A percentile compares a stretch with the other conserved stretches of the same genome.
These are phyloP conservation scores for Gnomoniopsis smithogilvyi DNA, from an alignment of 2,329 filamentous ascomycete genomes.

Conservation along the genomic window DNA sequence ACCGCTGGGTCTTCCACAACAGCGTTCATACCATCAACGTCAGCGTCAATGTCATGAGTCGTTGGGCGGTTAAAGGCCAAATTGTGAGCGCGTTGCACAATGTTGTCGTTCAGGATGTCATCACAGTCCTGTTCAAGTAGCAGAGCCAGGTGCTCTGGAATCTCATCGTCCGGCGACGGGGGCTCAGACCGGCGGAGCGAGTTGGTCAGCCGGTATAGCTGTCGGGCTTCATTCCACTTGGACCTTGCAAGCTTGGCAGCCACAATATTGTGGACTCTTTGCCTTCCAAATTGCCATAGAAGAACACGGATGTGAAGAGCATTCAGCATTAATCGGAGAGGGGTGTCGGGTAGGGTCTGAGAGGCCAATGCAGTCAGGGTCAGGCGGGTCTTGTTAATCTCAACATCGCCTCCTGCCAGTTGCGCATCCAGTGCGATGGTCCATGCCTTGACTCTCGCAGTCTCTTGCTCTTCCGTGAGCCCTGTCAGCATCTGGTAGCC, in stretches of 20 bases:
- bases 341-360: conserved; percentile 79
- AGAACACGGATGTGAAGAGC: conserved; percentile 88
- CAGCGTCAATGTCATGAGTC: conserved; percentile 58
- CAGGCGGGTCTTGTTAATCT: conserved; percentile 84
- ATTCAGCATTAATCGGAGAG: conserved; percentile 83
- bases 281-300: conserved; percentile 71
- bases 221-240: conserved; percentile 78
- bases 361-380: conserved; percentile 85
- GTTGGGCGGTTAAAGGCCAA: conserved; percentile 83
- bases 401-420: conserved; percentile 82
- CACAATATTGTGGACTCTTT: conserved; percentile 64
- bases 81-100: conserved; percentile 84
- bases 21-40: conserved; percentile 72
- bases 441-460: conserved; percentile 86
- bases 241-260: conserved; percentile 71
- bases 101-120: conserved; percentile 71
- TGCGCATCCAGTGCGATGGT: conserved; percentile 90
- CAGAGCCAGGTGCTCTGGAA: conserved; percentile 73
- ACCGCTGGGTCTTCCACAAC: conserved; percentile 85
- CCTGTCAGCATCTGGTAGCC: conserved; percentile 78
- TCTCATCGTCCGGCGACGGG: conserved; percentile 51
- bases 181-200: conserved; percentile 42
- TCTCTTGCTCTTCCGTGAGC: conserved; percentile 79
- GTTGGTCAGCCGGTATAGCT: conserved; percentile 51
- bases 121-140: conserved; percentile 79